A percentile compares a stretch with the other conserved stretches of the same genome.
Conservation (phyloP, 495 filamentous ascomycete genomes). For the Penicillium salamii region DNA sequence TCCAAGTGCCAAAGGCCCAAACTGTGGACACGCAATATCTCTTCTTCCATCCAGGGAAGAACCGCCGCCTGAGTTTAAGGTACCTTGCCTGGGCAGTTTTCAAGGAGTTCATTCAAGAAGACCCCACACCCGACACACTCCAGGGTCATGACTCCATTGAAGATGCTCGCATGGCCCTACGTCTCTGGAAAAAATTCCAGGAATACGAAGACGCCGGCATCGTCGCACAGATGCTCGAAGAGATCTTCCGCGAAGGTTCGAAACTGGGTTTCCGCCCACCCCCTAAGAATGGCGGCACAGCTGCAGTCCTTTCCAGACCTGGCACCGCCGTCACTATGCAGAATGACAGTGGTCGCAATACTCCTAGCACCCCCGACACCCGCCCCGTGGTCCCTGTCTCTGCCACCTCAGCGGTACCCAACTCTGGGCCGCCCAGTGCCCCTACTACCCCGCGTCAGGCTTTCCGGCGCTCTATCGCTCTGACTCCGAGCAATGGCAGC, state of each 20-base stretch:
- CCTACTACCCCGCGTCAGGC: constrained; percentile 44
- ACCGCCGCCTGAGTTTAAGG: constrained; percentile 78
- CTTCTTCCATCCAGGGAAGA: constrained; percentile 64
- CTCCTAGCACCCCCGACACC: constrained; percentile 38
- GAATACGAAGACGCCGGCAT: constrained; percentile 86
- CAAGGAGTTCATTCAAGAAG: constrained; percentile 85
- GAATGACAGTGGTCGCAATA: constrained; percentile 44
- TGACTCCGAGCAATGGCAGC: constrained; percentile 47
- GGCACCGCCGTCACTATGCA: constrained; percentile 45
- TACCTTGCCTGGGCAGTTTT: constrained; percentile 88
- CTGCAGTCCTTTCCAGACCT: constrained; percentile 40
- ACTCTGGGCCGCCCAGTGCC: constrained; percentile 27
- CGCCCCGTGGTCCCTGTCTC: constrained; percentile 3
- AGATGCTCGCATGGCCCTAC: constrained; percentile 85
- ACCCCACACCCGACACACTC: constrained; percentile 47
- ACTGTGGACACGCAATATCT: constrained; percentile 90
- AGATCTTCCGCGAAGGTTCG: constrained; percentile 73
- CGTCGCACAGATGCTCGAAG: constrained; percentile 67
- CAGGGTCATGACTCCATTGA: constrained; percentile 84
- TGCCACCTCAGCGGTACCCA: constrained; percentile 3
- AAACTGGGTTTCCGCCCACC: constrained; percentile 75
- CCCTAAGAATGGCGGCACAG: constrained; percentile 32
- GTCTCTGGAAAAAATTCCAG: constrained; percentile 84
- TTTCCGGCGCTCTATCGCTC: constrained; percentile 44
- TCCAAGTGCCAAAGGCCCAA: constrained; percentile 87